Base-by-base conservation (phyloP, 2,329 filamentous ascomycete genomes). In the Aspergillus tanneri region DNA sequence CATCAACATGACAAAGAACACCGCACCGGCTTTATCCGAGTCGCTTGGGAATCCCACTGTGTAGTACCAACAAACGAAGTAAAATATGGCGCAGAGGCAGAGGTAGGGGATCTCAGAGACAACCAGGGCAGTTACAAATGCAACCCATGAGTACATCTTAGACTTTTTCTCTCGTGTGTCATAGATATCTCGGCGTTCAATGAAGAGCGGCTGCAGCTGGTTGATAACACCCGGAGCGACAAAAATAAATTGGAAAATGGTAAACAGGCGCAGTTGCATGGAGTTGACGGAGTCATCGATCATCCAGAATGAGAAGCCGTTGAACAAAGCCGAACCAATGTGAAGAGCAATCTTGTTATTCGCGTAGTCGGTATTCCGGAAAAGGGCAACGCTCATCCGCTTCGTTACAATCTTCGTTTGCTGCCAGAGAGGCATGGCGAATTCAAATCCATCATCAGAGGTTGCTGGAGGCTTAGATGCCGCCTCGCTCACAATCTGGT, bases 51-150 rank as follows among this genome's bases (percentile, higher is more conserved):
- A 72, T 0, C 87, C 87, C 0, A 82, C 79, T 0, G 86, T 79
- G 65, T 79, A 90, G 69, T 90, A 90, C 85, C 85, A 90, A 1
- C 87, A 73, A 0, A 81, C 70, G 74, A 79, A 90, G 72, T 89
- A 90, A 3, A 90, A 65, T 0, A 85, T 72, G 0, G 77, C 79
- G 4, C 78, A 77, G 18, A 88, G 60, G 54, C 87, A 76, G 0
- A 85, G 80, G 37, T 80, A 80, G 0, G 87, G 86, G 14, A 90
- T 80, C 61, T 90, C 87, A 3, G 79, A 80, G 2, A 89, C 71
- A 4, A 89, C 75, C 50, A 86, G 81, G 0, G 84, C 85, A 0
- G 84, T 85, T 48, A 79, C 80, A 62, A 90, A 90, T 0, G 86
- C 84, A n/a, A 83, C 69, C 83, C 86, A 89, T 21, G 82, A 82